A percentile compares a stretch with the other conserved stretches of the same genome.
Evolutionary conservation across 805 yeast species (phyloP).

Genomic region (Starmera quercuum): DNA sequence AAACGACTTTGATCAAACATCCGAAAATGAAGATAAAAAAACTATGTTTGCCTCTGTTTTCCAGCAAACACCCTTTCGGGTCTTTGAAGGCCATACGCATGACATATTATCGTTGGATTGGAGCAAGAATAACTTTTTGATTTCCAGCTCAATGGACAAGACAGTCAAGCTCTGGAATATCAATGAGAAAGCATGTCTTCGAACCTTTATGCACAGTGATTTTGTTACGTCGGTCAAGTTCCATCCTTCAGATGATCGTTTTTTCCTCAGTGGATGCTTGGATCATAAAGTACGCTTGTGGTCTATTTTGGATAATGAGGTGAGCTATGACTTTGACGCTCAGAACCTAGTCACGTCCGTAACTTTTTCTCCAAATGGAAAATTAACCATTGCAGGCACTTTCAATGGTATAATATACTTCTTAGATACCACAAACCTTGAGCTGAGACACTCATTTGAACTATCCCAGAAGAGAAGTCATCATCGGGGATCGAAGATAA

Average conservation of each 20-base stretch:
- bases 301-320: conserved; percentile 71
- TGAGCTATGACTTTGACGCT: conserved; percentile 53
- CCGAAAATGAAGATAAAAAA: conserved; percentile 5
- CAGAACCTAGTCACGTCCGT: conserved; percentile 69
- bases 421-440: conserved; percentile 58
- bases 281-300: conserved; percentile 74
- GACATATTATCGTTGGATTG: conserved; percentile 76
- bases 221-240: conserved; percentile 75
- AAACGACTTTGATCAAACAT: not conserved
- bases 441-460: conserved; percentile 34
- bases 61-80: conserved; percentile 52
- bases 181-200: conserved; percentile 53
- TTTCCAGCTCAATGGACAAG: conserved; percentile 79
- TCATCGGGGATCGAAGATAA: conserved; percentile 49
- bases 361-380: conserved; percentile 60
- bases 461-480: conserved; percentile 30
- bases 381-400: conserved; percentile 62
- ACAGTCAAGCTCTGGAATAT: conserved; percentile 84
- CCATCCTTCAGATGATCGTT: conserved; percentile 82
- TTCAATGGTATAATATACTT: conserved; percentile 63
- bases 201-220: conserved; percentile 66
- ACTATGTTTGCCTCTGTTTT: conserved; percentile 67
- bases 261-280: conserved; percentile 74
- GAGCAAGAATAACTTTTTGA: conserved; percentile 78
- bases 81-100: conserved; percentile 58